phyloP scores from a whole-genome alignment of 2,329 filamentous ascomycete genomes.

The Pseudogymnoascus sp. region DNA sequence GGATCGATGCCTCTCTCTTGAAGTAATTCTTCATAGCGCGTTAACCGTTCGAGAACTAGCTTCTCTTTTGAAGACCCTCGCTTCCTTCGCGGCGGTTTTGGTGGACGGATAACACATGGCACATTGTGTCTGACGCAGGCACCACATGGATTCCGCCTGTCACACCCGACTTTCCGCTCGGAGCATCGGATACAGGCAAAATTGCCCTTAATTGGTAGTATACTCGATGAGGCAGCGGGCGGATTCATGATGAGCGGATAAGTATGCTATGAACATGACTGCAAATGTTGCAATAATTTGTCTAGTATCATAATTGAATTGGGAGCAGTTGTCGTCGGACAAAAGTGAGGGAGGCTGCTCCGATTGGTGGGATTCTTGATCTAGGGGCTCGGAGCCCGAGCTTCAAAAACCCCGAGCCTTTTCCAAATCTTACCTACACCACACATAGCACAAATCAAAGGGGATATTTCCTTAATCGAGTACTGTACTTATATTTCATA shows the following conservation, averaged over 20 bases:
- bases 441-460: background rate
- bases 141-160: conserved; percentile 32
- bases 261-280: background rate
- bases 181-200: conserved; percentile 10
- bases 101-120: conserved; percentile 8
- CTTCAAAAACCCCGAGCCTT: conserved; percentile 8
- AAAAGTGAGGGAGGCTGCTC: background rate
- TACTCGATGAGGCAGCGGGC: background rate
- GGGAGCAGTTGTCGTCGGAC: background rate
- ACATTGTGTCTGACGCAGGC: conserved; percentile 32
- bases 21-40: conserved; percentile 15
- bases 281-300: background rate
- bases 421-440: background rate
- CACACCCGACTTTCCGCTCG: conserved; percentile 34
- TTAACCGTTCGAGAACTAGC: conserved; percentile 8
- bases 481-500: background rate
- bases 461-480: background rate
- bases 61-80: conserved; percentile 11
- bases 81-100: conserved; percentile 9
- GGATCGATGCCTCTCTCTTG: conserved; percentile 17
- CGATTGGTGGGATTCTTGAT: conserved; percentile 6
- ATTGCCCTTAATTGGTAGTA: background rate
- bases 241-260: background rate
- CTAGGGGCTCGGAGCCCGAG: conserved; percentile 3
- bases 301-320: background rate